Base-by-base conservation (phyloP, 345 rosid species). In the Ceriops decandra region DNA sequence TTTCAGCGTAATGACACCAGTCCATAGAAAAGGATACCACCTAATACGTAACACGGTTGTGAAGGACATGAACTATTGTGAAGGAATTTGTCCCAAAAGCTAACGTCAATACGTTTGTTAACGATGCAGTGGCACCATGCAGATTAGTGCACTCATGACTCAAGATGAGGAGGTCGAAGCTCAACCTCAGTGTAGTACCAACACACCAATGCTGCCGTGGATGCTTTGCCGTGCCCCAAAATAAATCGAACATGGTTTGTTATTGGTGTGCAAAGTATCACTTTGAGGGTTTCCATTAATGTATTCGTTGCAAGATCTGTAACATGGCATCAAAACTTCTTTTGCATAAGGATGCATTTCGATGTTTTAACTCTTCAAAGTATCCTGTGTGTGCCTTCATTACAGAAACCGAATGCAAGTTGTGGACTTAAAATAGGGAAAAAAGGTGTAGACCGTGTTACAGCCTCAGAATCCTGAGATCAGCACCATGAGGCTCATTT, bases 181-280 rank as follows among this genome's bases (percentile, higher is more conserved):
- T 52, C 74, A 66, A 51, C 8, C 73, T 21, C 79, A 56, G 28
- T 61, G 56, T n/a, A 6, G 63, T 8, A 20, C 53, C 62, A 70
- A 26, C 9, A 60, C 72, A 0, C 56, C 63, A 46, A 76, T 84
- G 62, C 84, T 83, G 5, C 67, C 71, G 2, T 84, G 88, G 88
- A 71, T 84, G 85, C 62, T 82, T 60, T 38, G 58, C 54, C 73
- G 20, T 52, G 31, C 70, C 7, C 71, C 63, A 32, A 42, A 73
- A 52, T 68, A 76, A 59, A 16, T 16, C 24, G 5, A 33, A 32
- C 33, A 72, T 24, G 13, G 17, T 30, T 42, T 42, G 11, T 36
- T 7, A 26, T 30, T 52, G 24, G 5, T 28, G n/a, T 49, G 19
- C 31, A 5, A 27, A 24, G 22, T 13, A 51, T 21, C 72, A 60